Base-by-base conservation (phyloP, 352 stramenopile species). In the Globisporangium perplexum region DNA sequence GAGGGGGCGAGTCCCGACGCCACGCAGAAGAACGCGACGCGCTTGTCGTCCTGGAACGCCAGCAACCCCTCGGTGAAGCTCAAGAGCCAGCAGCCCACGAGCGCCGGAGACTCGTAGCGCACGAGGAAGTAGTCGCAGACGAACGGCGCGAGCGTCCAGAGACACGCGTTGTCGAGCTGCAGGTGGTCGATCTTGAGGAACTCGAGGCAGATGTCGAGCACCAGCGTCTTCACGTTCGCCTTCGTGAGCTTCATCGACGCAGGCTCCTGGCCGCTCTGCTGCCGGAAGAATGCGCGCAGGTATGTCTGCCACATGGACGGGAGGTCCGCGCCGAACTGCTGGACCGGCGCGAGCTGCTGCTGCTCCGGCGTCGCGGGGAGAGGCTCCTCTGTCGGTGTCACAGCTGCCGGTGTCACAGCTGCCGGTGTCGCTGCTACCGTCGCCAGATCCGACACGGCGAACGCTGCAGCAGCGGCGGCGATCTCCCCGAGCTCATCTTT, bases 121-220 rank as follows among this genome's bases (percentile, higher is more conserved):
- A 56, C 68, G 28, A 83, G 50, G 17, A 91, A 68, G 35, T 86
- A 91, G 59, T 91, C 78, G 50, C 77, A 89, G 3, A 85, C 78
- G 30, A 88, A 91, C 14, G 79, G 75, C 6, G 70, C 69, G 17
- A 91, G 61, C 8, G 70, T 74, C 50, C 57, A 78, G 3, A 88
- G 63, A 39, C 67, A 74, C 0, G 55, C 53, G 8, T 71, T 83
- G 45, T 91, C 78, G 0, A 80, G 36, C 43, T 88, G 77, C 22
- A 84, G 50, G 23, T 80, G 63, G 38, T 91, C 81, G 0, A 63
- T 53, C 45, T 91, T 91, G 55, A 89, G 60, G 43, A 88, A 88
- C 58, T 91, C 81, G 53, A 89, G 68, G 58, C 77, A 84, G 6
- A 91, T 70, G 50, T 91, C 81, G 5, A 91, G 59, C 2, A 89